Base-by-base conservation (phyloP, 2,329 filamentous ascomycete genomes). In the Neocucurbitaria cava region DNA sequence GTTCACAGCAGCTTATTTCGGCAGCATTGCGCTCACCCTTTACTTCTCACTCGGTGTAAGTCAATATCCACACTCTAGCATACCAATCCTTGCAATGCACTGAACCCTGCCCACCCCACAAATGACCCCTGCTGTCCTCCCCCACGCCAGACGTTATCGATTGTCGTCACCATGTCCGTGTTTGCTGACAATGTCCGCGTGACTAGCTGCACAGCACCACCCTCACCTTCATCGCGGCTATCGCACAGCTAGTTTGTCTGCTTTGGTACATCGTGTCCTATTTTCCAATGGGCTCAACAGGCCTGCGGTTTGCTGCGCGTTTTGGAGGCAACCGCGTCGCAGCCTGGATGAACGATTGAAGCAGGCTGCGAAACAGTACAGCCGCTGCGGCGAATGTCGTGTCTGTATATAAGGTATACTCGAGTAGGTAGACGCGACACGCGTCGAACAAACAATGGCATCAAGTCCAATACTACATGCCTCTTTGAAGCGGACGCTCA, bases 241-340 rank as follows among this genome's bases (percentile, higher is more conserved):
- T 97, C 56, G 80, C 93, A 65, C 95, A 99, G 75, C 82, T 98
- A 49, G 87, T 88, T 48, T 90, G 89, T 59, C 81, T 98, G 61
- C 62, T 91, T 42, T 98, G 94, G 94, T 98, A 98, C 78, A 83
- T 97, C 42, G 88, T 98, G 76, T 96, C 91, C 78, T 99, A 99
- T 77, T 98, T 98, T 70, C 95, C 95, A 23, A 96, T 98, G 93
- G 95, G 95, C 36, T 91, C 90, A 52, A 90, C 89, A 50, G 92
- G 95, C 38, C 79, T 99, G 62, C 89, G 94, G 55, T 86, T 96
- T 64, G 92, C 92, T 53, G 91, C 92, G 39, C 87, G 87, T 3
- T 95, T 96, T 72, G 95, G 94, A 20, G 91, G 89, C 18, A 89
- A 88, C 71, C 86, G 93, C 71, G 90, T 96, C 33, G 85, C 91